A percentile compares a stretch with the other conserved stretches of the same genome.
These are phyloP conservation scores for Saccharum spontaneum DNA, from an alignment of 176 grass and related monocot genomes.

Conservation along the genomic window DNA sequence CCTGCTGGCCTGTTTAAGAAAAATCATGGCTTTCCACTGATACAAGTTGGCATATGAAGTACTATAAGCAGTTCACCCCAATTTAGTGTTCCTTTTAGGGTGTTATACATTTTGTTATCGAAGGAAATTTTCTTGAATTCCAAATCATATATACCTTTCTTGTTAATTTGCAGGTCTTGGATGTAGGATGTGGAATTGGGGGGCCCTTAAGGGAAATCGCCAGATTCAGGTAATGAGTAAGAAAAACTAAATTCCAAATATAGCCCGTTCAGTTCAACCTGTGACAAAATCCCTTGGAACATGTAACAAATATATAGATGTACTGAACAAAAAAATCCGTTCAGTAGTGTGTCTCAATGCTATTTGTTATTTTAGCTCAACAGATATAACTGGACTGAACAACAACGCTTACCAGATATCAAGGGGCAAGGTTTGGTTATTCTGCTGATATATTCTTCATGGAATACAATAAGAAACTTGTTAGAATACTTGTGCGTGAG, in stretches of 20 bases:
- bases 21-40: too few species aligned
- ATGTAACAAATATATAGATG: background rate
- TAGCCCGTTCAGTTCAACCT: background rate
- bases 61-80: too few species aligned
- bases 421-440: slow-evolving; percentile 48
- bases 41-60: too few species aligned
- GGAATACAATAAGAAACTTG: background rate
- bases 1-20: too few species aligned
- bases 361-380: slow-evolving; percentile 37
- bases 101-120: too few species aligned
- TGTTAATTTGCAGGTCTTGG: slow-evolving; percentile 43
- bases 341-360: background rate
- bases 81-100: too few species aligned
- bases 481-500: background rate
- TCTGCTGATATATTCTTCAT: background rate
- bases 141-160: background rate
- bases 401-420: slow-evolving; percentile 55
- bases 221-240: slow-evolving; percentile 54
- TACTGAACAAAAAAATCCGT: too few species aligned
- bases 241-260: background rate
- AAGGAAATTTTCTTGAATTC: background rate
- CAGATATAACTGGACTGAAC: slow-evolving; percentile 33
- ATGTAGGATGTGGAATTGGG: slow-evolving; percentile 85
- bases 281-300: background rate
- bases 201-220: slow-evolving; percentile 68